These are phyloP conservation scores for Musa beccarii DNA, from an alignment of 176 grass and related monocot species.

Conservation along the genomic window DNA sequence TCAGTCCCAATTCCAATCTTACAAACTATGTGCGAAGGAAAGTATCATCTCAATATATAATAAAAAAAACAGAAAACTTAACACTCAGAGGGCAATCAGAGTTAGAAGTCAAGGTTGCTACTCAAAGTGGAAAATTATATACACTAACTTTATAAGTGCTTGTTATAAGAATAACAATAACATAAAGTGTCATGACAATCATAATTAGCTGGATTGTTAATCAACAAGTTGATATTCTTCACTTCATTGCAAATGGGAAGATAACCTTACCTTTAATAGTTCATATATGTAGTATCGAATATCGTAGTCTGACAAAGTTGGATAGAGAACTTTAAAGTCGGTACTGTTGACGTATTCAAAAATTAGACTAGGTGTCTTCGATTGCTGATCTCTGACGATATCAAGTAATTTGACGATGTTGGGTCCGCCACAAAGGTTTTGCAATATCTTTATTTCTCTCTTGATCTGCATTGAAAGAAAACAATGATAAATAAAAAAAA, in stretches of 20 bases:
- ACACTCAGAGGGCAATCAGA: neutral
- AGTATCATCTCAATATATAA: no score
- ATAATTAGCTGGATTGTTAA: neutral
- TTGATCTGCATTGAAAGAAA: constrained; percentile 48
- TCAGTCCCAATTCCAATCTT: no score
- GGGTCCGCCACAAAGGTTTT: constrained; percentile 81
- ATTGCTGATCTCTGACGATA: constrained; percentile 87
- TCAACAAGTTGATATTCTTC: neutral
- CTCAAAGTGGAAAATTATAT: no score
- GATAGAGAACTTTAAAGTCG: constrained; percentile 94
- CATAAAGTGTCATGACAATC: neutral
- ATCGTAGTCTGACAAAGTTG: constrained; percentile 64
- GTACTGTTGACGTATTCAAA: constrained; percentile 87
- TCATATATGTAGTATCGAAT: constrained; percentile 95
- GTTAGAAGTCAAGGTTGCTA: neutral
- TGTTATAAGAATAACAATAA: neutral
- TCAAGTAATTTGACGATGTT: constrained; percentile 88
- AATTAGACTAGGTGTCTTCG: constrained; percentile 82
- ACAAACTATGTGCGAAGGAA: no score
- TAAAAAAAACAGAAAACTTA: neutral
- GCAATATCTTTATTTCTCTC: constrained; percentile 96
- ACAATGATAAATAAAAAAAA: constrained; percentile 1
- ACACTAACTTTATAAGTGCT: no score
- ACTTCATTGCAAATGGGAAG: constrained; percentile 5
- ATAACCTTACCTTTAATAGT: constrained; percentile 65